Evolutionary conservation across 768 basidiomycete genomes (phyloP).

Genomic region (Galerina marginata): DNA sequence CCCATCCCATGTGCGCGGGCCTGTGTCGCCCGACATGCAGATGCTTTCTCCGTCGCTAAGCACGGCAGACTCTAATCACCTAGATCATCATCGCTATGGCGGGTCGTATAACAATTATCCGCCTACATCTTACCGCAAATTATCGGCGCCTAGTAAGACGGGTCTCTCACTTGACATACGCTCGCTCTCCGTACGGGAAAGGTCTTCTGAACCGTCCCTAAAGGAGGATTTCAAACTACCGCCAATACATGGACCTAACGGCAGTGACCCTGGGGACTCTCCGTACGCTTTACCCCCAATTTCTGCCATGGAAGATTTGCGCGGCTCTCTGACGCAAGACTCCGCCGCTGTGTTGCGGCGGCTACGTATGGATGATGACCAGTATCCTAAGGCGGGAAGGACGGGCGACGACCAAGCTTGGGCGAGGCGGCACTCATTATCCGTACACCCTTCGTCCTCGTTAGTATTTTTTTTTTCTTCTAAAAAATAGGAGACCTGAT

Average conservation of each 20-base stretch:
- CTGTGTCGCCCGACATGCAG: slow-evolving; percentile 11
- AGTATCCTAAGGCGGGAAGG: slow-evolving; percentile 29
- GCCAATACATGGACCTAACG: slow-evolving; percentile 42
- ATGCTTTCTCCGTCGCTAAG: slow-evolving; percentile 13
- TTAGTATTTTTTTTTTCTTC: slow-evolving; percentile 6
- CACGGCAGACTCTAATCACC: not conserved
- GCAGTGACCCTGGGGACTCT: slow-evolving; percentile 33
- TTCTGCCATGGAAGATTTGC: slow-evolving; percentile 67
- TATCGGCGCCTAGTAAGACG: slow-evolving; percentile 17
- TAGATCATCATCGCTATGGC: slow-evolving; percentile 1
- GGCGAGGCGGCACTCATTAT: slow-evolving; percentile 49
- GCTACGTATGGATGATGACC: slow-evolving; percentile 60
- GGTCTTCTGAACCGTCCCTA: slow-evolving; percentile 27
- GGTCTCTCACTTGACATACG: slow-evolving; percentile 40
- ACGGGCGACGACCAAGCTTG: slow-evolving; percentile 35
- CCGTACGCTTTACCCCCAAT: slow-evolving; percentile 70
- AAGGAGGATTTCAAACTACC: slow-evolving; percentile 45
- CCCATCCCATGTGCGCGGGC: slow-evolving; percentile 16
- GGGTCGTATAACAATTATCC: slow-evolving; percentile 19
- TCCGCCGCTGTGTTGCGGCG: slow-evolving; percentile 71
- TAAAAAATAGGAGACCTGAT: slow-evolving; percentile 9
- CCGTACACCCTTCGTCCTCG: slow-evolving; percentile 38
- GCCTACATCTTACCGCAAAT: slow-evolving; percentile 31
- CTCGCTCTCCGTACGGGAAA: slow-evolving; percentile 25
- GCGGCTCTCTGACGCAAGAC: slow-evolving; percentile 53